Conservation (phyloP, 1,284 basidiomycete genomes). For the Leccinum subrobustum region DNA sequence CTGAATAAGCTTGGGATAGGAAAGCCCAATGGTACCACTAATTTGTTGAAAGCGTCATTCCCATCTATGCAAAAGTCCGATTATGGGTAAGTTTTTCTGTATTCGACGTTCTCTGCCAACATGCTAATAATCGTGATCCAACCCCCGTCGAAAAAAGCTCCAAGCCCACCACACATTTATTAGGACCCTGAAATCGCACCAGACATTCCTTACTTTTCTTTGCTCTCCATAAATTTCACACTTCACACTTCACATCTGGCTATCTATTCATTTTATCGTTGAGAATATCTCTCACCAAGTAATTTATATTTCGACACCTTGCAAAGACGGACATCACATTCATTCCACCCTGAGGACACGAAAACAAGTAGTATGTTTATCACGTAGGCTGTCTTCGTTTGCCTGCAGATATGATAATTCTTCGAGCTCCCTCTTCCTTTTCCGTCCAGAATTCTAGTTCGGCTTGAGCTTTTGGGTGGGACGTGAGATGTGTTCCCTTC, state of each 20-base stretch:
- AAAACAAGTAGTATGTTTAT: conserved; percentile 18
- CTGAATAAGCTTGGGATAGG: conserved; percentile 76
- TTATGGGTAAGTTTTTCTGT: conserved; percentile 34
- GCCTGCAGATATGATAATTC: conserved; percentile 49
- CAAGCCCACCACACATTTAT: conserved; percentile 10
- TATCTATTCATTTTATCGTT: conserved; percentile 13
- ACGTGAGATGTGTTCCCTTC: conserved; percentile 50
- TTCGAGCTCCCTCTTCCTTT: conserved; percentile 53
- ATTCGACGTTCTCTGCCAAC: neutral
- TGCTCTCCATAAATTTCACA: neutral
- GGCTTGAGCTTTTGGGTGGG: conserved; percentile 57
- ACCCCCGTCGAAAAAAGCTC: conserved; percentile 13
- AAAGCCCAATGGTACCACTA: conserved; percentile 57
- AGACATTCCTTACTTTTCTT: conserved; percentile 8
- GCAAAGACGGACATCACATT: conserved; percentile 17
- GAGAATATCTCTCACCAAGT: conserved; percentile 12
- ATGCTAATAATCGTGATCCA: conserved; percentile 6
- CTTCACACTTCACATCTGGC: conserved; percentile 1
- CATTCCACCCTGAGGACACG: conserved; percentile 12
- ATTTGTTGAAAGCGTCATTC: conserved; percentile 67
- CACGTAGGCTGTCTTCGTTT: conserved; percentile 29
- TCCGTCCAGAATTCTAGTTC: conserved; percentile 60
- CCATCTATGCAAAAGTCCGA: conserved; percentile 44
- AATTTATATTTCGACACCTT: conserved; percentile 23
- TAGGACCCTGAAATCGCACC: conserved; percentile 15